Evolutionary conservation across 768 basidiomycete genomes (phyloP), one percentile per base, ranked within the genome.

Genomic region (Psilocybe sp.): DNA sequence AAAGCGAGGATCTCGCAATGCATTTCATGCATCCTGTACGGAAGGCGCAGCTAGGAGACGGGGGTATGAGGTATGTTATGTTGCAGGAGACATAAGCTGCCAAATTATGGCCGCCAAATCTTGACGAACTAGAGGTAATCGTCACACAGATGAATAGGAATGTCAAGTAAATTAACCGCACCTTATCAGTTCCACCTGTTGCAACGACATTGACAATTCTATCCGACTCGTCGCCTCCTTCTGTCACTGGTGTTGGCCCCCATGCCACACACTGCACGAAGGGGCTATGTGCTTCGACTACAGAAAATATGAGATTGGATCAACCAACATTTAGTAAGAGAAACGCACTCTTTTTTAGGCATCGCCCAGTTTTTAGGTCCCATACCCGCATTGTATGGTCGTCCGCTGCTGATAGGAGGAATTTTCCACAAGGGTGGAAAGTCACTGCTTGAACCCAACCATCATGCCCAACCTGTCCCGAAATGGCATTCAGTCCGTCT

Each of bases 301-400:
- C 13, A 43, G 11, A 14, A 5, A 40, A 35, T 6, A 33, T 40
- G 18, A 50, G 19, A 36, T 5, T 28, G 36, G 9, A 20, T 19
- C n/a, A 1, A 33, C 3, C 3, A n/a, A 41, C 2, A 39, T 19
- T 16, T 39, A 44, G 15, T 5, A 4, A 32, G 45, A 8, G 44
- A 42, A 19, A 52, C 61, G 8, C 20, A 63, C 63, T 61, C 55
- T 64, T 89, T 73, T 91, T 92, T 56, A 86, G 76, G 64, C 92
- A 93, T 54, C 92, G 78, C 0, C 92, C 93, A 2, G 87, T 89
- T 38, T 80, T 76, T 33, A 96, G 72, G 60, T 95, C 93, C 93
- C 93, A 96, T 8, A 95, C 79, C 8, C 90, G 83, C 57, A 95
- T 82, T 9, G 90, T 90, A 69, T 93, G 90, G 74, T 96, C 93